A percentile compares a stretch with the other conserved stretches of the same genome.
These are phyloP conservation scores for Suillus subalutaceus DNA, from an alignment of 768 basidiomycete species.

Conservation along the genomic window DNA sequence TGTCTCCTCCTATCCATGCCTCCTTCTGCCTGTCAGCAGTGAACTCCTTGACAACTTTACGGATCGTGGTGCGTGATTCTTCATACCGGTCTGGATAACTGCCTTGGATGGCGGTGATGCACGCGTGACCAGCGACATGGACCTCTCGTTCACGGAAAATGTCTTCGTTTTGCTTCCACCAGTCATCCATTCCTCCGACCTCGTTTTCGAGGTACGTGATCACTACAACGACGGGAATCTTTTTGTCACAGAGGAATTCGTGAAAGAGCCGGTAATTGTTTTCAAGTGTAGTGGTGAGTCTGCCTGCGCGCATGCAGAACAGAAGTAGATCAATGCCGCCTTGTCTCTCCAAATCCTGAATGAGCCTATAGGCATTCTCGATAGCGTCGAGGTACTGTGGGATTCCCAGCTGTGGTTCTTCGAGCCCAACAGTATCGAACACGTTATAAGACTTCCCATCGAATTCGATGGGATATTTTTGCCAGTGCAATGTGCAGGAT, in stretches of 20 bases:
- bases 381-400: constrained; percentile 28
- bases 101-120: constrained; percentile 41
- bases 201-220: constrained; percentile 44
- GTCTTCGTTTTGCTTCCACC: constrained; percentile 40
- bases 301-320: constrained; percentile 40
- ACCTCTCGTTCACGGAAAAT: constrained; percentile 36
- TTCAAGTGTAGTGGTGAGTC: constrained; percentile 37
- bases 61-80: neutral
- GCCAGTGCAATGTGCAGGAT: constrained; percentile 40
- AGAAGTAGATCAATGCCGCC: constrained; percentile 45
- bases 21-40: neutral
- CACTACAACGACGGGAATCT: constrained; percentile 41
- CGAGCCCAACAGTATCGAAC: constrained; percentile 39
- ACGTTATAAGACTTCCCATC: constrained; percentile 23
- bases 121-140: constrained; percentile 37
- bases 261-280: constrained; percentile 43
- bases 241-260: constrained; percentile 39
- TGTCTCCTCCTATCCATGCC: neutral
- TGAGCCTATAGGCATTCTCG: constrained; percentile 34
- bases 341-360: constrained; percentile 33
- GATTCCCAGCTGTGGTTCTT: constrained; percentile 32
- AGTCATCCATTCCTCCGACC: constrained; percentile 31
- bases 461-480: constrained; percentile 28
- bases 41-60: neutral
- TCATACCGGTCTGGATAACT: neutral